Percentiles rank a stretch among this genome's conserved stretches.
phyloP scores from a whole-genome alignment of 2,329 filamentous ascomycete species.

The Cyanodermella asteris region DNA sequence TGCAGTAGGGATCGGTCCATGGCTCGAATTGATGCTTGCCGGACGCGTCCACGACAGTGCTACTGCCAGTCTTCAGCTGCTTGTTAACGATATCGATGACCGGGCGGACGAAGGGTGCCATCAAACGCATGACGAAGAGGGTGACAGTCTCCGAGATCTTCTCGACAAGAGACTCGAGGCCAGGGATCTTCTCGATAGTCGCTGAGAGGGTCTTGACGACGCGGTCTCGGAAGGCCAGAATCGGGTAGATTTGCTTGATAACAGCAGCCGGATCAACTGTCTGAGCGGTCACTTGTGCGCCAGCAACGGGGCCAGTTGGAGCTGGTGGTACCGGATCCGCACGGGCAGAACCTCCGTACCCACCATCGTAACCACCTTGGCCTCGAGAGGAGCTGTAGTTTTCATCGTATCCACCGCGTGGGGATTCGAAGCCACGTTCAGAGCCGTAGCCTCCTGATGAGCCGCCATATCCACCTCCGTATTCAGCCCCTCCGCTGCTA shows the following conservation, averaged over 20 bases:
- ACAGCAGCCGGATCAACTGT: no score
- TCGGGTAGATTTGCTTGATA: constrained; percentile 70
- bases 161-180: constrained; percentile 67
- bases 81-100: constrained; percentile 71
- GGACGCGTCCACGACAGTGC: constrained; percentile 70
- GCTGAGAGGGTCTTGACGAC: constrained; percentile 58
- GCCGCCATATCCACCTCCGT: no score
- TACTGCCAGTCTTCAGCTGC: constrained; percentile 67
- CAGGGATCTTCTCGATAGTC: constrained; percentile 64
- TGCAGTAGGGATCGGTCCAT: constrained; percentile 54
- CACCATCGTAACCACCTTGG: no score
- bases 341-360: no score
- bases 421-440: no score
- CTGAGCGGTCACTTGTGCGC: no score
- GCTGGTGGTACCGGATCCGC: no score
- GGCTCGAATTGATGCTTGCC: constrained; percentile 68
- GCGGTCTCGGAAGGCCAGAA: constrained; percentile 78
- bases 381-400: no score
- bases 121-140: constrained; percentile 73
- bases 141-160: constrained; percentile 35
- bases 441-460: no score
- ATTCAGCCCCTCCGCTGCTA: no score
- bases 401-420: no score
- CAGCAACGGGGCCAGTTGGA: no score
- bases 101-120: constrained; percentile 71